phyloP scores from a whole-genome alignment of 2,329 filamentous ascomycete genomes.

The Fusarium beomiforme region DNA sequence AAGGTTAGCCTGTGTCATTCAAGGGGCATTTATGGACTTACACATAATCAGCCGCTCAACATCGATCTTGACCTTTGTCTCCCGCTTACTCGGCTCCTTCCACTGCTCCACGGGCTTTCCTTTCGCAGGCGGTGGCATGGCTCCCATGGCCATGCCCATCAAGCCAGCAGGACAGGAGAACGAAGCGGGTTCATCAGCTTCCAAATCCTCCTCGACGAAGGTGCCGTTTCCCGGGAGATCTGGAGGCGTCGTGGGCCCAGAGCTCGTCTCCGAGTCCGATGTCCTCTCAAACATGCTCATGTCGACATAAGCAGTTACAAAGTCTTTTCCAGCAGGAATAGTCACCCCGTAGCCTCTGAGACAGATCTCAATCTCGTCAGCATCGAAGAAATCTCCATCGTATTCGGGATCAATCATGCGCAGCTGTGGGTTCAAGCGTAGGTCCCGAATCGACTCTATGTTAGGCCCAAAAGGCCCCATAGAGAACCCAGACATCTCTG shows the following conservation, averaged over 20 bases:
- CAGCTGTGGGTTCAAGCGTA: background rate
- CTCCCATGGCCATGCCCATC: slow-evolving; percentile 2
- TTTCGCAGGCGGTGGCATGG: background rate
- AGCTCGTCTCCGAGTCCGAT: background rate
- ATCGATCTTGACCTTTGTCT: background rate
- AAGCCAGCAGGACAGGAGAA: background rate
- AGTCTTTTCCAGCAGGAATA: background rate
- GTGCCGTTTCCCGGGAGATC: background rate
- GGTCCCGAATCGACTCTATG: background rate
- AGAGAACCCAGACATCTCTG: slow-evolving; percentile 1
- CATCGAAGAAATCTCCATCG: background rate
- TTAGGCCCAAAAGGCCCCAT: background rate
- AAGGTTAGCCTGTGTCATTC: background rate
- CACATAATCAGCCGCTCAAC: background rate
- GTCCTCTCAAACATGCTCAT: slow-evolving; percentile 5
- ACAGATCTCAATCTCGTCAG: slow-evolving; percentile 1
- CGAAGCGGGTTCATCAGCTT: background rate
- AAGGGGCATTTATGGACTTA: no score
- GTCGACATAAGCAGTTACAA: background rate
- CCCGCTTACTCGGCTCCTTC: background rate
- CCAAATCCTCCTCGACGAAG: background rate
- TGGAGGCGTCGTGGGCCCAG: background rate
- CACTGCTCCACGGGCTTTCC: background rate
- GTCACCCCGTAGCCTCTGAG: slow-evolving; percentile 5
- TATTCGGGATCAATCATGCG: background rate